phyloP scores from a whole-genome alignment of 192 early-diverging fungal species.

The Linnemannia hyalina region DNA sequence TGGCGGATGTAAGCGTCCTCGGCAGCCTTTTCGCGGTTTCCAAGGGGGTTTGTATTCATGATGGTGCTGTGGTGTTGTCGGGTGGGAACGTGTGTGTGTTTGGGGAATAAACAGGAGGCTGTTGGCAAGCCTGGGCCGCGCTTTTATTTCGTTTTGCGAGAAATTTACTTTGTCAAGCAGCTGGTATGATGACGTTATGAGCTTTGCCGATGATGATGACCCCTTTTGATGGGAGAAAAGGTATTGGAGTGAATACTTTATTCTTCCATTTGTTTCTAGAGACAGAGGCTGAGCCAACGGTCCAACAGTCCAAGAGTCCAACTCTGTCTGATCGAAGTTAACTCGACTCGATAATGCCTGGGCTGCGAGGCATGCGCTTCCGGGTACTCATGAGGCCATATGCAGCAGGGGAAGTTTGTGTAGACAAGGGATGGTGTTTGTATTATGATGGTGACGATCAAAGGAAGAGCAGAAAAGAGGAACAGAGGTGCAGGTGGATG shows the following conservation, averaged over 20 bases:
- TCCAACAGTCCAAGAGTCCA: background rate
- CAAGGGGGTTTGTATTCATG: slow-evolving; percentile 29
- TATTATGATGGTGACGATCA: no score
- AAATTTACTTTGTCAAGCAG: background rate
- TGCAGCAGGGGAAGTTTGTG: no score
- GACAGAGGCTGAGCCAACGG: background rate
- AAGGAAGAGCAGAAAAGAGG: no score
- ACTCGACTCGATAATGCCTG: no score
- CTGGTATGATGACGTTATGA: background rate
- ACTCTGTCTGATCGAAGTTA: no score
- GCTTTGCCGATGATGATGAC: background rate
- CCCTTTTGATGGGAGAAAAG: background rate
- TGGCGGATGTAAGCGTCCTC: slow-evolving; percentile 51
- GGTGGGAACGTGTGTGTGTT: background rate
- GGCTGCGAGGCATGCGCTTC: no score
- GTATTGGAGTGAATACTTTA: background rate
- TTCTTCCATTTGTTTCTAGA: background rate
- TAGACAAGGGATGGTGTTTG: no score
- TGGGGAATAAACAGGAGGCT: background rate
- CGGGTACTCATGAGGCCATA: no score
- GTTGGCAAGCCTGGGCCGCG: background rate
- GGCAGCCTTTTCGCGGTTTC: slow-evolving; percentile 23
- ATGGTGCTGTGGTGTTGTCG: background rate
- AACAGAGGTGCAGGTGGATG: no score
- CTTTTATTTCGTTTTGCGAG: background rate